Evolutionary conservation across 2,329 filamentous ascomycete species (phyloP).

Genomic region (Ramularia endophylla): DNA sequence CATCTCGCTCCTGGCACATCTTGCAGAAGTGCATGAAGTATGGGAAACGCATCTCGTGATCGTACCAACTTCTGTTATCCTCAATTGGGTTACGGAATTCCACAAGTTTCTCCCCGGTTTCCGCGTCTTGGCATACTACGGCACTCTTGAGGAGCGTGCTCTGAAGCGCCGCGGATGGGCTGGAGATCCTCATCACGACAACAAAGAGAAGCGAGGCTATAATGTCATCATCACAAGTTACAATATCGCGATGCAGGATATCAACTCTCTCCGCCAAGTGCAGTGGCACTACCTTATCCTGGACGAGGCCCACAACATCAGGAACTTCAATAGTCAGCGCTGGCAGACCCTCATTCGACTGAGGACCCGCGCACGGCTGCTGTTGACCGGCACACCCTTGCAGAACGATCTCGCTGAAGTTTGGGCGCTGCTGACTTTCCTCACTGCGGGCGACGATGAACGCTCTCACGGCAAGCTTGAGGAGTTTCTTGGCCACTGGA

Average conservation of each 20-base stretch:
- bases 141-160: constrained; percentile 84
- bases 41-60: constrained; percentile 97
- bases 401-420: constrained; percentile 96
- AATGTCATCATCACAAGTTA: constrained; percentile 98
- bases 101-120: constrained; percentile 99
- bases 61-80: constrained; percentile 95
- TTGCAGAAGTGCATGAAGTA: constrained; percentile 81
- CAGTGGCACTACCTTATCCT: constrained; percentile 98
- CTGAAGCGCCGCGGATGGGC: constrained; percentile 90
- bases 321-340: constrained; percentile 95
- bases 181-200: constrained; percentile 56
- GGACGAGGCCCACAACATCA: constrained; percentile 98
- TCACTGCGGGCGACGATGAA: constrained; percentile 83
- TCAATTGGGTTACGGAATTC: constrained; percentile 99
- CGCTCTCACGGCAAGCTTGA: constrained; percentile 83
- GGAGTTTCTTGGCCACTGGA: constrained; percentile 95
- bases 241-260: constrained; percentile 89
- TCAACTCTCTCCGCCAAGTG: constrained; percentile 85
- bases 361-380: constrained; percentile 77
- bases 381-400: constrained; percentile 89
- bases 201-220: constrained; percentile 94
- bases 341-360: constrained; percentile 96
- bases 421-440: constrained; percentile 94
- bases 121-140: constrained; percentile 96
- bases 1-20: constrained; percentile 84